phyloP scores from a whole-genome alignment of 2,329 filamentous ascomycete genomes.

The Sphaerostilbella broomeana region DNA sequence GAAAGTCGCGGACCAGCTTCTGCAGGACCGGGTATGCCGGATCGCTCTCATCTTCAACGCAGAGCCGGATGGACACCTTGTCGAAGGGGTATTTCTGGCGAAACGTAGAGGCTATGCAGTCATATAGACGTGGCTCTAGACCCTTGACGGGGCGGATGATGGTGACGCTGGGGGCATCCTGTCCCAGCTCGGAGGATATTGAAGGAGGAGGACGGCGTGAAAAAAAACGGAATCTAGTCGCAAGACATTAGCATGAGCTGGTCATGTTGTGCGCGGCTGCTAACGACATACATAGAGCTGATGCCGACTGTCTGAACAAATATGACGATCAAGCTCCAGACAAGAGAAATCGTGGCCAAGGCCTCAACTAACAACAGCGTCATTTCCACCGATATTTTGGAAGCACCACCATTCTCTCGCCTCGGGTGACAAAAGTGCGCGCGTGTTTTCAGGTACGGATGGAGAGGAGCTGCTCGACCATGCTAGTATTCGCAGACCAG shows the following conservation, averaged over 20 bases:
- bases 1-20: conserved; percentile 66
- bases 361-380: conserved; percentile 26
- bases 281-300: conserved; percentile 44
- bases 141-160: conserved; percentile 92
- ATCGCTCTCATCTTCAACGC: conserved; percentile 67
- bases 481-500: too few relatives aligned
- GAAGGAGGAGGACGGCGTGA: conserved; percentile 43
- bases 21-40: conserved; percentile 70
- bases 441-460: conserved; percentile 3
- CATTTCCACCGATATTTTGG: conserved; percentile 19
- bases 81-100: conserved; percentile 71
- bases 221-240: conserved; percentile 44
- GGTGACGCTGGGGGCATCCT: conserved; percentile 70
- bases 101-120: conserved; percentile 84
- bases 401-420: conserved; percentile 11
- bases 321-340: conserved; percentile 48
- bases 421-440: too few relatives aligned
- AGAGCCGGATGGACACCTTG: conserved; percentile 75
- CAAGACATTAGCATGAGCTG: conserved; percentile 1
- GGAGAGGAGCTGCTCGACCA: conserved; percentile 1
- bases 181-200: conserved; percentile 43
- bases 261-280: neutral
- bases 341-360: conserved; percentile 41
- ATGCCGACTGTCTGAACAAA: conserved; percentile 51
- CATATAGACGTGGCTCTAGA: conserved; percentile 81